Conservation (phyloP, 2,329 filamentous ascomycete genomes). For the Colletotrichum sansevieriae region DNA sequence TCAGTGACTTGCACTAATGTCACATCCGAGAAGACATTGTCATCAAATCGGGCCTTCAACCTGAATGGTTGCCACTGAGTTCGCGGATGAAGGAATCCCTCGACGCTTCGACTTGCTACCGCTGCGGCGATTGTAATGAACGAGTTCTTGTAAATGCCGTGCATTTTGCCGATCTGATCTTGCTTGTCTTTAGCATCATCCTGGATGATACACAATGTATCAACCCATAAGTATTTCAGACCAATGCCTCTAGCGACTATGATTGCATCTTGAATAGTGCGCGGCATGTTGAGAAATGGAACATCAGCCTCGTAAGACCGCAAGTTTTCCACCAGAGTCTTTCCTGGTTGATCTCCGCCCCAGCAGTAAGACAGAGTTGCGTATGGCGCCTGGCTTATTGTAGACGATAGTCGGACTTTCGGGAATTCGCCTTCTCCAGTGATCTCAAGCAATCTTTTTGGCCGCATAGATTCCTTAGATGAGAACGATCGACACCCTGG, state of each 20-base stretch:
- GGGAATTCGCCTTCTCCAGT: too few relatives aligned
- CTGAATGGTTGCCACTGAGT: not conserved
- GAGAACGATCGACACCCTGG: too few relatives aligned
- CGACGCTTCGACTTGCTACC: not conserved
- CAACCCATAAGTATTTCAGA: slow-evolving; percentile 37
- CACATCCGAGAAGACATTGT: slow-evolving; percentile 9
- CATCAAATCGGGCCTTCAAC: not conserved
- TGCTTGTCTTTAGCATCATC: slow-evolving; percentile 20
- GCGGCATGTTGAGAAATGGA: not conserved
- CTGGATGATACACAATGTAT: slow-evolving; percentile 39
- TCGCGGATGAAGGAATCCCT: slow-evolving; percentile 6
- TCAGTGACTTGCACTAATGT: not conserved
- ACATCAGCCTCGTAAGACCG: not conserved
- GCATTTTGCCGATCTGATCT: not conserved
- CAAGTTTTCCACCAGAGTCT: not conserved
- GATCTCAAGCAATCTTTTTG: not conserved
- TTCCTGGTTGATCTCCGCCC: slow-evolving; percentile 11
- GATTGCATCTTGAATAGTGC: not conserved
- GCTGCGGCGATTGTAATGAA: not conserved
- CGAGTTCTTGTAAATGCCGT: not conserved
- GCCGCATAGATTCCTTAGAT: not conserved
- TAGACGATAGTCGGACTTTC: not conserved
- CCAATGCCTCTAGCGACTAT: slow-evolving; percentile 9
- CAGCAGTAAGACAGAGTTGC: slow-evolving; percentile 9
- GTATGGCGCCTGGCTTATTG: not conserved